These are phyloP conservation scores for Funneliformis caledonium DNA, from an alignment of 371 early-diverging fungal species.

Conservation along the genomic window DNA sequence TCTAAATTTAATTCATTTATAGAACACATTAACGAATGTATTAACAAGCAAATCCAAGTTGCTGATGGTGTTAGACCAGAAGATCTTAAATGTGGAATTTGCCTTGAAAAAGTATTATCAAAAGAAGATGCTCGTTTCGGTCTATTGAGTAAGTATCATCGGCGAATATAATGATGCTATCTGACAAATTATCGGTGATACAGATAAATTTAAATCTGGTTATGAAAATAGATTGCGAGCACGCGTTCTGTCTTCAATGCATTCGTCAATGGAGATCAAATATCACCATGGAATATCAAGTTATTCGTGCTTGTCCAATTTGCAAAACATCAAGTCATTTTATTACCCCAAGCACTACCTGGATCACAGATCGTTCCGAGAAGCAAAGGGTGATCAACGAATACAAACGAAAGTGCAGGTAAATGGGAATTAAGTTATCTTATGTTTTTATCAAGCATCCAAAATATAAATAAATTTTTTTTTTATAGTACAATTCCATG, in stretches of 20 bases:
- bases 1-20: not conserved
- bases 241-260: constrained; percentile 61
- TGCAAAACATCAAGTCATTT: constrained; percentile 53
- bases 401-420: constrained; percentile 56
- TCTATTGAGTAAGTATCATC: constrained; percentile 49
- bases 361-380: constrained; percentile 50
- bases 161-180: not conserved
- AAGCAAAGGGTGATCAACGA: constrained; percentile 52
- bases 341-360: constrained; percentile 55
- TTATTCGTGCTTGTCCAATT: constrained; percentile 40
- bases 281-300: constrained; percentile 46
- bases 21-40: constrained; percentile 36
- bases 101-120: constrained; percentile 52
- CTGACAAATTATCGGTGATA: not conserved
- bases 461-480: not conserved
- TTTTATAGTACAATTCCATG: constrained; percentile 53
- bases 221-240: constrained; percentile 52
- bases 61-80: constrained; percentile 37
- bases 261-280: constrained; percentile 58
- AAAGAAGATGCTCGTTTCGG: constrained; percentile 60
- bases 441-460: not conserved
- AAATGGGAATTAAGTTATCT: not conserved
- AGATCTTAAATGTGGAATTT: constrained; percentile 61
- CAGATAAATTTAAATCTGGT: not conserved
- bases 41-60: constrained; percentile 32